A percentile compares a stretch with the other conserved stretches of the same genome.
phyloP scores from a whole-genome alignment of 805 yeast species.

The Metschnikowia santaceciliae region DNA sequence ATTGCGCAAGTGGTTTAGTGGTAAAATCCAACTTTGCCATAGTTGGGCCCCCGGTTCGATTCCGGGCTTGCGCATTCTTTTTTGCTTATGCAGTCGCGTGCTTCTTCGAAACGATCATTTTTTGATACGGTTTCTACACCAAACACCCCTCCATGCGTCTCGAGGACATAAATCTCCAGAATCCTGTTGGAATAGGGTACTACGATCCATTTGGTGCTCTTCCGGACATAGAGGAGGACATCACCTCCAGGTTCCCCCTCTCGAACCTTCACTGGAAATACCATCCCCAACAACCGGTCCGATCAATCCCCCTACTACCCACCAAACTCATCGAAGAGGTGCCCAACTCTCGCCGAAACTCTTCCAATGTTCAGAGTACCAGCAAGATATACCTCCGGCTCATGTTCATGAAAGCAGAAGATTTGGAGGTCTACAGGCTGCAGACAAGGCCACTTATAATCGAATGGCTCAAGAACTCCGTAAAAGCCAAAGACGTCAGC shows the following conservation, averaged over 20 bases:
- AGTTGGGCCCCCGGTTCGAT: constrained; percentile 23
- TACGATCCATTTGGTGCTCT: constrained; percentile 72
- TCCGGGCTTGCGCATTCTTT: constrained; percentile 21
- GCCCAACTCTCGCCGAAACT: constrained; percentile 28
- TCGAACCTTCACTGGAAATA: constrained; percentile 68
- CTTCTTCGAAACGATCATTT: neutral
- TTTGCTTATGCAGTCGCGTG: constrained; percentile 3
- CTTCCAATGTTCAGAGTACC: neutral
- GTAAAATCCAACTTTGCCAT: constrained; percentile 21
- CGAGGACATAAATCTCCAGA: constrained; percentile 13
- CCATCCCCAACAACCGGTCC: constrained; percentile 46
- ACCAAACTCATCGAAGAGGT: constrained; percentile 56
- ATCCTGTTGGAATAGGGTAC: constrained; percentile 45
- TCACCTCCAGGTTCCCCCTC: constrained; percentile 49
- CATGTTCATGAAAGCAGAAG: constrained; percentile 64
- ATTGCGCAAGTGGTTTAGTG: constrained; percentile 21
- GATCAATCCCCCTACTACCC: constrained; percentile 60
- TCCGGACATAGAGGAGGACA: constrained; percentile 39
- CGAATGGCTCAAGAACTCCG: constrained; percentile 65
- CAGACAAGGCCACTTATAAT: constrained; percentile 77
- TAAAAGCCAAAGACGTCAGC: constrained; percentile 43
- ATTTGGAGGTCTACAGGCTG: constrained; percentile 69
- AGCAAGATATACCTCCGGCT: constrained; percentile 55
- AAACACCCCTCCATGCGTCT: constrained; percentile 8
- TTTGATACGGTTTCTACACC: neutral